Percentiles rank a stretch among this genome's conserved stretches.
phyloP scores from a whole-genome alignment of 208 protist species.

The Trypanosoma theileri region DNA sequence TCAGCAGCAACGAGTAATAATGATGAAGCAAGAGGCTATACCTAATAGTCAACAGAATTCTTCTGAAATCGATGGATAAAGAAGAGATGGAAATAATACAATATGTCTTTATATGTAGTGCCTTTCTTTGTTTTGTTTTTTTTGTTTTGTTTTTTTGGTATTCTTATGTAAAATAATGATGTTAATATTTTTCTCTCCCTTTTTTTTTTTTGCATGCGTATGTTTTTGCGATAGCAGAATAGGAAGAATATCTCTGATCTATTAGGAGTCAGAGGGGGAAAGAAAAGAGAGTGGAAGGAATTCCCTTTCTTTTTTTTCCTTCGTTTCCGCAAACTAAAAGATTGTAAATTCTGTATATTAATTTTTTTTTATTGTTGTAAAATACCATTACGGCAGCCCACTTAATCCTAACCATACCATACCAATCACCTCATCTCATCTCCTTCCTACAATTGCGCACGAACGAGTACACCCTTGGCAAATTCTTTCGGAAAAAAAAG shows the following conservation, averaged over 20 bases:
- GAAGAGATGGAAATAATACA: background rate
- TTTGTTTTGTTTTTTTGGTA: background rate
- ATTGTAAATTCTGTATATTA: constrained; percentile 1
- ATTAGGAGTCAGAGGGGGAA: too few relatives aligned
- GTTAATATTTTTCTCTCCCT: background rate
- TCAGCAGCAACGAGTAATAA: constrained; percentile 71
- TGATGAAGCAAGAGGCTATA: constrained; percentile 47
- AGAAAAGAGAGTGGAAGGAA: too few relatives aligned
- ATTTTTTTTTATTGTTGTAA: background rate
- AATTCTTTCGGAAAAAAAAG: too few relatives aligned
- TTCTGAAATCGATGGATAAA: constrained; percentile 14
- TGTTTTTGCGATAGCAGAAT: constrained; percentile 10
- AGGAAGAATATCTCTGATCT: constrained; percentile 7
- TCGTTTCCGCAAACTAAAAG: too few relatives aligned
- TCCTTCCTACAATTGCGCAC: too few relatives aligned
- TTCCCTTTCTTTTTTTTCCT: too few relatives aligned
- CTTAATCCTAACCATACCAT: background rate
- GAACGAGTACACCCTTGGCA: background rate
- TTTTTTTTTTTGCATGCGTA: background rate
- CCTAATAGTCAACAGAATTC: constrained; percentile 16
- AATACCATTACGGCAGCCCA: too few relatives aligned
- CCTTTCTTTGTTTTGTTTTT: background rate
- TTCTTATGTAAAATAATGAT: background rate
- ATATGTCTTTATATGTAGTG: background rate
- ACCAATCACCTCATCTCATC: background rate